phyloP scores from a whole-genome alignment of 192 early-diverging fungal genomes.

The Coemansia sp. region DNA sequence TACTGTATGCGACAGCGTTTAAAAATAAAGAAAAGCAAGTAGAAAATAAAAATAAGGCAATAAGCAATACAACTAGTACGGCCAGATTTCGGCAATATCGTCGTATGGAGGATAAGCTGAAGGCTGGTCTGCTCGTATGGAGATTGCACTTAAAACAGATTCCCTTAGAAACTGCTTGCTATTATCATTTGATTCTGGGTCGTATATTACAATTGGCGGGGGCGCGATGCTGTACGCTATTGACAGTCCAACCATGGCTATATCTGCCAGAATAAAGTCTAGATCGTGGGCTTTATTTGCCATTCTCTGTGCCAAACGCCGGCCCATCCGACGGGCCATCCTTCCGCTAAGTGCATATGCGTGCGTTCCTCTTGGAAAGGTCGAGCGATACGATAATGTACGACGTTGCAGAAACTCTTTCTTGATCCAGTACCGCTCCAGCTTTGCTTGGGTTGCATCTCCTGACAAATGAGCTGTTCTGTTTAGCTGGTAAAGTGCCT shows the following conservation, averaged over 20 bases:
- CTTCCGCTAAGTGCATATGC: conserved; percentile 28
- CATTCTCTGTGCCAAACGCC: conserved; percentile 14
- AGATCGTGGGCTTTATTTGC: conserved; percentile 14
- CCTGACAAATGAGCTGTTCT: background rate
- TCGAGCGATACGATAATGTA: conserved; percentile 12
- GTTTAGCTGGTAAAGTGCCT: background rate
- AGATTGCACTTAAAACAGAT: conserved; percentile 20
- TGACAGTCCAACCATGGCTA: conserved; percentile 18
- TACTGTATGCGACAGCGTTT: too few species aligned
- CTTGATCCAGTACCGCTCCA: conserved; percentile 18
- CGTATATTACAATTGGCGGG: conserved; percentile 16
- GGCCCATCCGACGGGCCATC: conserved; percentile 18
- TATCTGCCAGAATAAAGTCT: conserved; percentile 31
- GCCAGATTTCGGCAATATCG: conserved; percentile 23
- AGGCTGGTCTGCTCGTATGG: conserved; percentile 24
- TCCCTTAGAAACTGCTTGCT: conserved; percentile 12
- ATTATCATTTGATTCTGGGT: background rate
- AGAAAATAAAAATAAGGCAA: background rate
- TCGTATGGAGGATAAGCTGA: conserved; percentile 17
- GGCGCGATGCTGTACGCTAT: conserved; percentile 33
- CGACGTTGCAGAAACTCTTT: conserved; percentile 9
- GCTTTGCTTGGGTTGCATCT: background rate
- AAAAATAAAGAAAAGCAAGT: background rate
- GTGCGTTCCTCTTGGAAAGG: conserved; percentile 16
- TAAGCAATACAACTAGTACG: background rate